Percentiles rank a stretch among this genome's conserved stretches.
These are phyloP conservation scores for Starmerella floris DNA, from an alignment of 805 yeast genomes.

Conservation along the genomic window DNA sequence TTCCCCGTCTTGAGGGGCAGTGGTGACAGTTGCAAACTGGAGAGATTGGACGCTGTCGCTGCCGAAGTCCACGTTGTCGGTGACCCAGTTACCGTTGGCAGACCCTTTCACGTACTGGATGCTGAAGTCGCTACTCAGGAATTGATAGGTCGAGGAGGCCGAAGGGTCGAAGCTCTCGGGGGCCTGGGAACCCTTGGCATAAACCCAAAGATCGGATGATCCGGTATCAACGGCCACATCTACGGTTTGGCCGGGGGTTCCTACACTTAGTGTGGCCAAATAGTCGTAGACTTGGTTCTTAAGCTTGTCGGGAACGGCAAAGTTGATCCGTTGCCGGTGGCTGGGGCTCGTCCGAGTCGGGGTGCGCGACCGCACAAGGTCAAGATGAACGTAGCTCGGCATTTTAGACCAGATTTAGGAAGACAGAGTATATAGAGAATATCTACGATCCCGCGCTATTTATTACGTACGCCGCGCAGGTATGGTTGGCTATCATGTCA, in stretches of 20 bases:
- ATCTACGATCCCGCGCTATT: no score
- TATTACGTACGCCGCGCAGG: no score
- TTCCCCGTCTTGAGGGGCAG: neutral
- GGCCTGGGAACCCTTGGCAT: constrained; percentile 4
- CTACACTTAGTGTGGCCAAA: constrained; percentile 28
- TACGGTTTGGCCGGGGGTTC: constrained; percentile 41
- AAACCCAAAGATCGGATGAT: constrained; percentile 51
- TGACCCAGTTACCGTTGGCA: constrained; percentile 42
- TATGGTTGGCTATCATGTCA: no score
- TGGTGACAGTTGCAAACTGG: constrained; percentile 7
- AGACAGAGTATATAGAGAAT: no score
- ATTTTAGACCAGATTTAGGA: no score
- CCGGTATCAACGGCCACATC: constrained; percentile 54
- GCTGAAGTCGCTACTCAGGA: constrained; percentile 17
- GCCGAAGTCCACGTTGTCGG: constrained; percentile 42
- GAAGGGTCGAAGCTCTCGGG: constrained; percentile 9
- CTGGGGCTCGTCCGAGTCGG: no score
- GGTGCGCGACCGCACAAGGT: no score
- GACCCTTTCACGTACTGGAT: constrained; percentile 28
- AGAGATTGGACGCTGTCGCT: constrained; percentile 33
- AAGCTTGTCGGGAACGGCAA: constrained; percentile 13
- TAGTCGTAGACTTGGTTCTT: constrained; percentile 14
- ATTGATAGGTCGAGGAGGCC: constrained; percentile 20
- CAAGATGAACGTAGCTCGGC: no score
- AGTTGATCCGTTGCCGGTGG: no score